A percentile compares a stretch with the other conserved stretches of the same genome.
Evolutionary conservation across 176 grass and related monocot genomes (phyloP).

Genomic region (Melocanna baccifera): DNA sequence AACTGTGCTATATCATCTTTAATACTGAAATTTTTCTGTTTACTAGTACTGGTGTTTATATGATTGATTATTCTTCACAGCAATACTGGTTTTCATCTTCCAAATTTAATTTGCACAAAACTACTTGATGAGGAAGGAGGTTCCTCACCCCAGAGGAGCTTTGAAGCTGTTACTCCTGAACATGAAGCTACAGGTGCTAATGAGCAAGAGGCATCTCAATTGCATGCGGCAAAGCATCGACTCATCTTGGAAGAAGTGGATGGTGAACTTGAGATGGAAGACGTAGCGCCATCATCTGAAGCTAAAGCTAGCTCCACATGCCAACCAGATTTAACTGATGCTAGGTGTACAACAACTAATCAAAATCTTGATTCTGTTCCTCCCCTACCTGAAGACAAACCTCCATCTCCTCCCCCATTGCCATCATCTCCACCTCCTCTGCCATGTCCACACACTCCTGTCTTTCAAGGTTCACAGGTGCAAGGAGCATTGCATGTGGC

Average conservation of each 20-base stretch:
- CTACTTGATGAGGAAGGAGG: slow-evolving; percentile 73
- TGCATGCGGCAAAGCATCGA: slow-evolving; percentile 56
- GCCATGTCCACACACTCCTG: slow-evolving; percentile 18
- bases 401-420: slow-evolving; percentile 90
- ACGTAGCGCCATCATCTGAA: slow-evolving; percentile 63
- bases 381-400: slow-evolving; percentile 69
- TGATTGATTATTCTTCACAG: slow-evolving; percentile 47
- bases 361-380: slow-evolving; percentile 46
- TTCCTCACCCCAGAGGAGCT: slow-evolving; percentile 71
- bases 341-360: slow-evolving; percentile 2
- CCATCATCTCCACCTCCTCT: slow-evolving; percentile 80
- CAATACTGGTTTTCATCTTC: slow-evolving; percentile 83
- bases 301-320: slow-evolving; percentile 28
- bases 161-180: slow-evolving; percentile 96
- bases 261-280: slow-evolving; percentile 97
- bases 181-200: slow-evolving; percentile 37
- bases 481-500: slow-evolving; percentile 30
- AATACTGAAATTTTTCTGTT: slow-evolving; percentile 7
- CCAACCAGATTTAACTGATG: slow-evolving; percentile 28
- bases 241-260: slow-evolving; percentile 80
- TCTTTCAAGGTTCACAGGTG: slow-evolving; percentile 36
- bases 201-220: slow-evolving; percentile 40
- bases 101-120: slow-evolving; percentile 58
- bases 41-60: not conserved
- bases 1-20: slow-evolving; percentile 28